A percentile compares a stretch with the other conserved stretches of the same genome.
Evolutionary conservation across 2,329 filamentous ascomycete genomes (phyloP).

Genomic region (Periconia digitata): DNA sequence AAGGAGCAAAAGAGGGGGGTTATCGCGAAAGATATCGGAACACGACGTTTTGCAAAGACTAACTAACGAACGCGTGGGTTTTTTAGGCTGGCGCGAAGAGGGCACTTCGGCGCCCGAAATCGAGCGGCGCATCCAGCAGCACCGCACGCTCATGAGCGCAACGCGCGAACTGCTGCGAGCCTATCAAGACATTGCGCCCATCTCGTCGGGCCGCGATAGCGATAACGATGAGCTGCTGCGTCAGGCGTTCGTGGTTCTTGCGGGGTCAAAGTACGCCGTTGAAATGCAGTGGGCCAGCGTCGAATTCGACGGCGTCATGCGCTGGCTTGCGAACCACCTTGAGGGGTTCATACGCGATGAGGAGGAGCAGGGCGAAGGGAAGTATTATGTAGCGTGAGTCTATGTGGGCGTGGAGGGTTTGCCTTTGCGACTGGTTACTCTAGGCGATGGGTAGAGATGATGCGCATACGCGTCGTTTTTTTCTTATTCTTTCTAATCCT

Average conservation of each 20-base stretch:
- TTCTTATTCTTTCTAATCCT: too few relatives aligned
- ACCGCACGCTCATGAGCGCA: conserved; percentile 35
- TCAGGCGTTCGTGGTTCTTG: conserved; percentile 36
- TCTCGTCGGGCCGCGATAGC: conserved; percentile 20
- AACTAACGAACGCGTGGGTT: conserved; percentile 1
- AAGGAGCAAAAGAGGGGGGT: too few relatives aligned
- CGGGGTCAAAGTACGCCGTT: conserved; percentile 32
- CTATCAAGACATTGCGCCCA: conserved; percentile 33
- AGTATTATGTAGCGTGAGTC: conserved; percentile 30
- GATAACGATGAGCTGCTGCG: conserved; percentile 35
- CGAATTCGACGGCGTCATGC: conserved; percentile 32
- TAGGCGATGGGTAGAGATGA: too few relatives aligned
- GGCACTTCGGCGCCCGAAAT: conserved; percentile 30
- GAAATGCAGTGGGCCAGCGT: conserved; percentile 36
- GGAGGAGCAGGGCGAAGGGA: conserved; percentile 29
- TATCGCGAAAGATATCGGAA: background rate
- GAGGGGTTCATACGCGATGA: conserved; percentile 28
- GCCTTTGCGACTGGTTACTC: too few relatives aligned
- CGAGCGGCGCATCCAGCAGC: conserved; percentile 35
- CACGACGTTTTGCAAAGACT: background rate
- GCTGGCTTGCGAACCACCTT: conserved; percentile 31
- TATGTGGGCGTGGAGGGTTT: too few relatives aligned
- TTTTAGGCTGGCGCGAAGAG: conserved; percentile 34
- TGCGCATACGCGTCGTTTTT: too few relatives aligned
- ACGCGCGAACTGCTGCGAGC: conserved; percentile 34